These are phyloP conservation scores for Dunaliella sp. DNA, from an alignment of 139 green algal species.

Conservation along the genomic window DNA sequence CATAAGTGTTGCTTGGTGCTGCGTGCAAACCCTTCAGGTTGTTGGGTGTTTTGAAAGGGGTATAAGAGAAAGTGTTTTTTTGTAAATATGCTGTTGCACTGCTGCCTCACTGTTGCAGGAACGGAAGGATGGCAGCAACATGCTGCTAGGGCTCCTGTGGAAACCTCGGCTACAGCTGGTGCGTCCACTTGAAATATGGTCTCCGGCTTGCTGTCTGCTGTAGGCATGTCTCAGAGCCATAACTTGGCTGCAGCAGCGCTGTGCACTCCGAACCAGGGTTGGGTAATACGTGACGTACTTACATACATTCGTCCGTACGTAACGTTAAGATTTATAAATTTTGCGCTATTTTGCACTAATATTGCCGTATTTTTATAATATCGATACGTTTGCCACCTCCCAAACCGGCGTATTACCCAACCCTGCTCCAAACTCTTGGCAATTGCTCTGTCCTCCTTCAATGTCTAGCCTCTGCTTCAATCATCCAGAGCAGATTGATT, in stretches of 20 bases:
- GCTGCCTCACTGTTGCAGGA: not conserved
- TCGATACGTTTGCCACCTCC: too few species aligned
- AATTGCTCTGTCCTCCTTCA: too few species aligned
- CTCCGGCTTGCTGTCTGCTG: too few species aligned
- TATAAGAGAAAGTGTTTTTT: not conserved
- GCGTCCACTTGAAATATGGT: too few species aligned
- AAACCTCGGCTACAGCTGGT: slow-evolving; percentile 11
- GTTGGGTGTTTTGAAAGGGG: not conserved
- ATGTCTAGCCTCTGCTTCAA: too few species aligned
- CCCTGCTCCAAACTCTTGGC: too few species aligned
- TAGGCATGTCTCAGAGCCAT: too few species aligned
- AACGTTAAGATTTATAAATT: not conserved
- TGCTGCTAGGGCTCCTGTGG: slow-evolving; percentile 5
- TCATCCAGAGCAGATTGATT: too few species aligned
- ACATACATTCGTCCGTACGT: not conserved
- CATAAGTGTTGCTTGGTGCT: not conserved
- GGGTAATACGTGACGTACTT: not conserved
- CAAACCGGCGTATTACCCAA: too few species aligned
- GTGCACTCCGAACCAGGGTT: not conserved
- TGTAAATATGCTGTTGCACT: not conserved
- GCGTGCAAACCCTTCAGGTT: not conserved
- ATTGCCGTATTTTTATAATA: too few species aligned
- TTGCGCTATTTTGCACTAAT: too few species aligned
- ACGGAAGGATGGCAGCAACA: not conserved
- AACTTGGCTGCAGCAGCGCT: not conserved